phyloP scores from a whole-genome alignment of 768 basidiomycete species.

The Fibroporia radiculosa region DNA sequence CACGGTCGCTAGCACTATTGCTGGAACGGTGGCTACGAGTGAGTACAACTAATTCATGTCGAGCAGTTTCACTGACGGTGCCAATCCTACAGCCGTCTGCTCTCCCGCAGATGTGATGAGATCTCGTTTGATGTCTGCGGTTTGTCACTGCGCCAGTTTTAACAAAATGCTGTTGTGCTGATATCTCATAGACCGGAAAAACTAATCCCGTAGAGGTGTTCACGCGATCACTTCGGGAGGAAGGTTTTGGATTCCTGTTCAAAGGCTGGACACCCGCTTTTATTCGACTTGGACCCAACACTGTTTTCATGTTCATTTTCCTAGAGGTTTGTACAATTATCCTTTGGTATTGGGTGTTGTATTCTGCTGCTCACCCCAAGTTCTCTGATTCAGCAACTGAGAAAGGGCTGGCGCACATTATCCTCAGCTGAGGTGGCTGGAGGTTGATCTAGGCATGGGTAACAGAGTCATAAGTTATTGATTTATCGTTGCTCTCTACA shows the following conservation, averaged over 20 bases:
- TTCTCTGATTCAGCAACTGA: constrained; percentile 72
- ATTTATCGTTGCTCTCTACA: too few species aligned
- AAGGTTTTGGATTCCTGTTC: constrained; percentile 74
- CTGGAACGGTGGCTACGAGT: constrained; percentile 78
- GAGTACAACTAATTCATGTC: constrained; percentile 17
- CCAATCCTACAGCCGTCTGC: constrained; percentile 48
- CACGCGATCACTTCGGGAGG: constrained; percentile 52
- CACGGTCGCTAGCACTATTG: constrained; percentile 54
- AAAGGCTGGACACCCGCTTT: constrained; percentile 90
- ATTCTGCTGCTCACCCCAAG: not conserved
- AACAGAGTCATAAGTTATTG: too few species aligned
- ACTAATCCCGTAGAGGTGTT: constrained; percentile 45
- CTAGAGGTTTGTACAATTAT: constrained; percentile 52
- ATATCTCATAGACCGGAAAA: constrained; percentile 38
- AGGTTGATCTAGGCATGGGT: too few species aligned
- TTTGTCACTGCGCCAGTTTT: constrained; percentile 25
- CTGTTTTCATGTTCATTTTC: constrained; percentile 78
- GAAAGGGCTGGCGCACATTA: constrained; percentile 44
- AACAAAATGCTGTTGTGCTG: not conserved
- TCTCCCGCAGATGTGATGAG: constrained; percentile 73
- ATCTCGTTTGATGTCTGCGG: constrained; percentile 73
- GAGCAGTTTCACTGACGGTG: not conserved
- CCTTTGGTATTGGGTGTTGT: not conserved
- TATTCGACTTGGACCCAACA: constrained; percentile 77
- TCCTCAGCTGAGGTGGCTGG: constrained; percentile 10